Conservation (phyloP, 352 stramenopile species). For the Thraustochytrium sp. region DNA sequence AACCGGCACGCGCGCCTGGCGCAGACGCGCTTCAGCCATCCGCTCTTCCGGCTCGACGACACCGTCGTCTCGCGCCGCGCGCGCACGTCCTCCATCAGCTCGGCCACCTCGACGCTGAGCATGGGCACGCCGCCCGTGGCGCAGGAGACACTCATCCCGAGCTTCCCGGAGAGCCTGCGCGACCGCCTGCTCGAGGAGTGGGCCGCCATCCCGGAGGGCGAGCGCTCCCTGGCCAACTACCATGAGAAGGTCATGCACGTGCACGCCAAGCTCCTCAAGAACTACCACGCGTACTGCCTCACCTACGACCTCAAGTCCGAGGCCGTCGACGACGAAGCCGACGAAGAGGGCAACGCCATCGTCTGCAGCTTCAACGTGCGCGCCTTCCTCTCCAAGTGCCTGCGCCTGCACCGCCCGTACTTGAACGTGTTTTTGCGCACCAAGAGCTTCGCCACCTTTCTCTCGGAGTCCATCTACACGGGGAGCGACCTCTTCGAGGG, state of each 20-base stretch:
- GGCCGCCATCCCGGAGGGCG: background rate
- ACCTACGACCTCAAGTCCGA: background rate
- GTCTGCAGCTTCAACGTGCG: constrained; percentile 15
- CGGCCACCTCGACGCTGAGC: background rate
- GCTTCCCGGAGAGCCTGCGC: constrained; percentile 16
- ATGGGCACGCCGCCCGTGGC: background rate
- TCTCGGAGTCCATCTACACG: background rate
- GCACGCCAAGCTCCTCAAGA: background rate
- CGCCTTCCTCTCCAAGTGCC: constrained; percentile 13
- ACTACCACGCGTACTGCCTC: constrained; percentile 17
- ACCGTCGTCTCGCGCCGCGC: background rate
- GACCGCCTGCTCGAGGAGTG: constrained; percentile 33
- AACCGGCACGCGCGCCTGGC: background rate
- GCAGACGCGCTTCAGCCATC: constrained; percentile 2
- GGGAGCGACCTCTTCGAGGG: constrained; percentile 1
- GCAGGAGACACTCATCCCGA: background rate
- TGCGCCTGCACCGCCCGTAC: constrained; percentile 18
- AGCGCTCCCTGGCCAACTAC: background rate
- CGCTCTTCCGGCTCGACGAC: constrained; percentile 25
- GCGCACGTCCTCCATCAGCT: background rate
- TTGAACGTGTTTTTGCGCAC: constrained; percentile 13
- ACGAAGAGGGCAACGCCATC: background rate
- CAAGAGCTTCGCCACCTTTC: constrained; percentile 31
- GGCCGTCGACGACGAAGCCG: background rate
- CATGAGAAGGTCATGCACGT: constrained; percentile 25